Conservation (phyloP, 257 asterid species). For the Fraxinus pennsylvanica region DNA sequence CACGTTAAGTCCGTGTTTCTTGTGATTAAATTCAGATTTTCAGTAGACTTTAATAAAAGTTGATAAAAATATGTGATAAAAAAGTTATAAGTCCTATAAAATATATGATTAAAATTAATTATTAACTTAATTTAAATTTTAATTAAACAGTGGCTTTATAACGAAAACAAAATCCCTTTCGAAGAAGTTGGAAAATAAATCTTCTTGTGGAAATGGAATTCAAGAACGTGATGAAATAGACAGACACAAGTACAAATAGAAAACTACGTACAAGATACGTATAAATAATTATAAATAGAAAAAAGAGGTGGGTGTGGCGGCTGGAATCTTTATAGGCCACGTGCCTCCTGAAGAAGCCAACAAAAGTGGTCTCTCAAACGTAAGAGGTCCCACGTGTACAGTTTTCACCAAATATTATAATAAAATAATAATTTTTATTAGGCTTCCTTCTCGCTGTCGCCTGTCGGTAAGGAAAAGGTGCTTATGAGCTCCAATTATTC, state of each 20-base stretch:
- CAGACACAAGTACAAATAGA: not conserved
- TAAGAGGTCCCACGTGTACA: constrained; percentile 52
- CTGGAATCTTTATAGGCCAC: constrained; percentile 38
- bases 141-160: too few species aligned
- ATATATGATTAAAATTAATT: too few species aligned
- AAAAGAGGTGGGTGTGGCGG: constrained; percentile 30
- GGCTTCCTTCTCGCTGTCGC: constrained; percentile 23
- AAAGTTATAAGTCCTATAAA: too few species aligned
- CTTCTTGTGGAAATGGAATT: not conserved
- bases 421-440: constrained; percentile 11
- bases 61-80: too few species aligned
- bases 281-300: not conserved
- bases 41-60: too few species aligned
- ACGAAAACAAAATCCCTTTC: not conserved
- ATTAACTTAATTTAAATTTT: too few species aligned
- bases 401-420: not conserved
- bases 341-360: constrained; percentile 51
- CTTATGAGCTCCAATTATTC: too few species aligned
- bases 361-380: constrained; percentile 50
- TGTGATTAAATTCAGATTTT: too few species aligned
- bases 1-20: too few species aligned
- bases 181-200: not conserved
- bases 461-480: too few species aligned
- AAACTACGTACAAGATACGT: not conserved
- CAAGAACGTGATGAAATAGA: constrained; percentile 3